Evolutionary conservation across 2,329 filamentous ascomycete species (phyloP), one percentile per base, ranked within the genome.

Genomic region (Monosporascus sp.): DNA sequence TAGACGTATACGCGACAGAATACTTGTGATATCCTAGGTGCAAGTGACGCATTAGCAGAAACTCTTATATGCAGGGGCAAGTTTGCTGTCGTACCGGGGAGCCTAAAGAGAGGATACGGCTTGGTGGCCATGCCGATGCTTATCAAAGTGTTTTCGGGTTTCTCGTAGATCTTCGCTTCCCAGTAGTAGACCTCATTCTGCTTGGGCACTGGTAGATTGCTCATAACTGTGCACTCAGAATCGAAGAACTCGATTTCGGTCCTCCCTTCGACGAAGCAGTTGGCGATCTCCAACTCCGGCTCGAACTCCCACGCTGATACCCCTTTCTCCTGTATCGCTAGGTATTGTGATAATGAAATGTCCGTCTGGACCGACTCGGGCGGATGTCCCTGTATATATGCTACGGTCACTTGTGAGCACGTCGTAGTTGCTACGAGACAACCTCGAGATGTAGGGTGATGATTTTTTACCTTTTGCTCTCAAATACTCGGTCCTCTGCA

Each of bases 241-340:
- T 99, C 94, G 68, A 96, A 99, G 75, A 99, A 99, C 70, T 99
- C 94, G 59, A 99, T 96, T 71, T 99, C 94, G 11, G 94, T 99
- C 60, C 94, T 85, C 41, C 78, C 93, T 73, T 99, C 93, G 59
- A 99, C 94, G 68, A 99, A 99, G 72, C 94, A 99, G 73, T 97
- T 97, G 61, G 94, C 94, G 62, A 97, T 97, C 73, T 99, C 94
- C 37, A 97, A 76, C 71, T 99, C 94, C n/a, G 94, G 94, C 71
- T 97, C 94, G 66, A 99, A 99, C 71, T 99, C 94, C 94, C 94
- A 99, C 7, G 94, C 94, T 5, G 94, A 96, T n/a, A 99, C 93
- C 49, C 94, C 94, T 72, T 99, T 99, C 76, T 99, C 94, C 75
- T 99, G 94, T 61, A 99, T 99, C 43, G 94, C 94, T 55, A 99